phyloP scores from a whole-genome alignment of 768 basidiomycete genomes.

The Psilocybe cubensis region DNA sequence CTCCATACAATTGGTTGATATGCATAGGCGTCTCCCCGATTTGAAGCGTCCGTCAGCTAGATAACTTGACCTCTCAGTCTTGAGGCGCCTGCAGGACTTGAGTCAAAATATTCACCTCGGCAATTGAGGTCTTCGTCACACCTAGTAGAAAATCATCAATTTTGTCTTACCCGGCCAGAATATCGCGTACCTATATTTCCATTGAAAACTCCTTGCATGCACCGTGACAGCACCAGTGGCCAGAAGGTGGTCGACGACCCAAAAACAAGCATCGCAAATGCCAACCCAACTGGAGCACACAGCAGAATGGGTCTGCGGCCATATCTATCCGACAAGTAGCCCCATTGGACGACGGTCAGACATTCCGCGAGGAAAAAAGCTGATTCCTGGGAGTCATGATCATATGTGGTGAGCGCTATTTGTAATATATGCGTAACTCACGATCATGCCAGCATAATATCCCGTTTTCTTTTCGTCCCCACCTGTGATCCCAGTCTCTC shows the following conservation, averaged over 20 bases:
- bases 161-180: background rate
- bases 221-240: constrained; percentile 30
- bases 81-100: no score
- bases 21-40: constrained; percentile 42
- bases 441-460: constrained; percentile 76
- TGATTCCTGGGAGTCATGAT: constrained; percentile 56
- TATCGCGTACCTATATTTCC: constrained; percentile 33
- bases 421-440: constrained; percentile 21
- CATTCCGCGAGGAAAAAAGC: constrained; percentile 70
- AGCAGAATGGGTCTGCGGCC: constrained; percentile 49
- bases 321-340: constrained; percentile 43
- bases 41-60: constrained; percentile 27
- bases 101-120: constrained; percentile 42
- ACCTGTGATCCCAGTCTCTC: constrained; percentile 58
- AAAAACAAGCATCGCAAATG: constrained; percentile 42
- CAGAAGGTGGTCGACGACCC: constrained; percentile 45
- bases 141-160: constrained; percentile 24
- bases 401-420: background rate
- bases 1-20: constrained; percentile 39
- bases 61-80: no score
- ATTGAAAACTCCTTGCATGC: constrained; percentile 43
- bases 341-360: background rate
- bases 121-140: constrained; percentile 47
- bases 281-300: constrained; percentile 44
- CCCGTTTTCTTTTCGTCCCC: constrained; percentile 75